Evolutionary conservation across 2,329 filamentous ascomycete genomes (phyloP).

Genomic region (Fusarium floridanum): DNA sequence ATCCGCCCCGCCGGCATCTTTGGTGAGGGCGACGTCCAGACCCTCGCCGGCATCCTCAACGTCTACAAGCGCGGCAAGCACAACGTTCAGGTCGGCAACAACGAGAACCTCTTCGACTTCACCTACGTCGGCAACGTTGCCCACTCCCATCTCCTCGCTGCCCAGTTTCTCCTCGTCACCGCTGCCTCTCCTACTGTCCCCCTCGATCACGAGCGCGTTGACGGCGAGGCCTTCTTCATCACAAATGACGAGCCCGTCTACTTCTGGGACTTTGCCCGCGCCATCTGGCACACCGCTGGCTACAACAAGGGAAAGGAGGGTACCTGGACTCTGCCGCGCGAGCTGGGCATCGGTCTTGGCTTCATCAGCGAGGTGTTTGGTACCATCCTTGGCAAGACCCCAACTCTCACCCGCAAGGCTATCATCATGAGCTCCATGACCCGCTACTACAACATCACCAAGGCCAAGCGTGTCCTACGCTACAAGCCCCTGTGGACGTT

Average conservation of each 20-base stretch:
- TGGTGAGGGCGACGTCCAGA: conserved; percentile 86
- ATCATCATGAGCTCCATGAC: conserved; percentile 80
- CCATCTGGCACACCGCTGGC: conserved; percentile 78
- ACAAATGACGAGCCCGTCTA: conserved; percentile 91
- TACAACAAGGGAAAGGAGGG: conserved; percentile 63
- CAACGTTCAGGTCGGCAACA: conserved; percentile 82
- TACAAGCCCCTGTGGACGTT: conserved; percentile 77
- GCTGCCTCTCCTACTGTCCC: conserved; percentile 68
- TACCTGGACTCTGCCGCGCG: conserved; percentile 67
- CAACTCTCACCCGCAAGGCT: conserved; percentile 70
- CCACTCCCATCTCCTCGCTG: conserved; percentile 86
- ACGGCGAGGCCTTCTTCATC: conserved; percentile 90
- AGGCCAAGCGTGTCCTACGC: conserved; percentile 78
- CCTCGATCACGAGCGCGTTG: conserved; percentile 79
- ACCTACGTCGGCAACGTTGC: conserved; percentile 74
- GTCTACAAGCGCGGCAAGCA: conserved; percentile 78
- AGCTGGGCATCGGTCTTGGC: conserved; percentile 66
- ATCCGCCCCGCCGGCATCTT: conserved; percentile 92
- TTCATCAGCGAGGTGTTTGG: conserved; percentile 66
- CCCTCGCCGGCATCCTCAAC: conserved; percentile 79
- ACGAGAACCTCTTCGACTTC: conserved; percentile 74
- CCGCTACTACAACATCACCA: conserved; percentile 81
- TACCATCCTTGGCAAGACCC: conserved; percentile 62
- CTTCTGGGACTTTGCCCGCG: conserved; percentile 89
- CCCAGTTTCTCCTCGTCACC: conserved; percentile 76